Base-by-base conservation (phyloP, 352 stramenopile genomes). In the Phytopythium sindhum region DNA sequence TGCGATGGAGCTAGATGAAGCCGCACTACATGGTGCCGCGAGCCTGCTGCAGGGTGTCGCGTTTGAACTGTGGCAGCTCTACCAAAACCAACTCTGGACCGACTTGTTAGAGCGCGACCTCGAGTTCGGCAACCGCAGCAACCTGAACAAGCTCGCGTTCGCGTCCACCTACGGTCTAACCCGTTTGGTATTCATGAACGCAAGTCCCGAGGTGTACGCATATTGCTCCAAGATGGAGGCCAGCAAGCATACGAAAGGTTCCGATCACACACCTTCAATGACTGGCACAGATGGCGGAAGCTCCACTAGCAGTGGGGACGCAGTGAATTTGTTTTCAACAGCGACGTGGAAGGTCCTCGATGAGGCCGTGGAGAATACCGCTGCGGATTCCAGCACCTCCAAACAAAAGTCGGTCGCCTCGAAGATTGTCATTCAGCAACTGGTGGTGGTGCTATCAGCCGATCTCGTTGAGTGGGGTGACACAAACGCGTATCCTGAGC, bases 41-140 rank as follows among this genome's bases (percentile, higher is more conserved):
- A 47, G 26, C 10, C 23, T 74, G 15, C 52, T 93, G 21, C 64
- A 75, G 29, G 68, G 60, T 0, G 58, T 81, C 1, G 72, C 83
- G 26, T 89, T 89, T 44, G 81, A 91, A 55, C 51, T 89, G 2
- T 94, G 85, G 85, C 73, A 92, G 24, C 54, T 86, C 11, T 94
- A 94, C 33, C 83, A 92, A 62, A 92, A 94, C 52, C 85, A 92
- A 66, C 71, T 94, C 1, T 85, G 75, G 64, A 61, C 74, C 2
- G 85, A 94, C 39, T 54, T 91, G n/a, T 74, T 74, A 42, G 79
- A 88, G 48, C 77, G 77, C 48, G 83, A 91, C 64, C 57, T 89
- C 26, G 69, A 81, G 23, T 70, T 74, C 28, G 66, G 64, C 4
- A 71, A 59, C 24, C 84, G 83, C n/a, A 78, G 73, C 35, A 89